phyloP scores from a whole-genome alignment of 768 basidiomycete genomes.

The Mycena amicta region DNA sequence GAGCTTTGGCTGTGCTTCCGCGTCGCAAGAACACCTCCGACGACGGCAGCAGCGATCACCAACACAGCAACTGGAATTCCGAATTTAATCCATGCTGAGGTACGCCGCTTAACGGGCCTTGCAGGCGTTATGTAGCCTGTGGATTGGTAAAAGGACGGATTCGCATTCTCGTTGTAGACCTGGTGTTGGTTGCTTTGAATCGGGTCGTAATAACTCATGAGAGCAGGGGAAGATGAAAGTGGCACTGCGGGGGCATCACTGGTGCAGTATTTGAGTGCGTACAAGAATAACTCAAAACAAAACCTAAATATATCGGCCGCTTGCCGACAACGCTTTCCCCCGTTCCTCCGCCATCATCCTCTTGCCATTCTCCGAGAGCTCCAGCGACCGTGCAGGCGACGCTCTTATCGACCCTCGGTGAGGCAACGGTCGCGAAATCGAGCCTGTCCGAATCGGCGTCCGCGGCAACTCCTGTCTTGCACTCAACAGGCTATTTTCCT shows the following conservation, averaged over 20 bases:
- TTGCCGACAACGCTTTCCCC: conserved; percentile 31
- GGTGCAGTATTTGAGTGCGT: background rate
- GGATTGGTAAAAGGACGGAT: conserved; percentile 28
- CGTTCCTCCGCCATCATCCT: conserved; percentile 41
- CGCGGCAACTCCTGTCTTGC: conserved; percentile 43
- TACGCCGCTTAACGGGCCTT: conserved; percentile 51
- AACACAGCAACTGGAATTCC: conserved; percentile 68
- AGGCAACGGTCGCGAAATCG: conserved; percentile 35
- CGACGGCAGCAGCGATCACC: conserved; percentile 65
- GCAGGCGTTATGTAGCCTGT: conserved; percentile 61
- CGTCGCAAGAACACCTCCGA: conserved; percentile 73
- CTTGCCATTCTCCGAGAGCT: conserved; percentile 68
- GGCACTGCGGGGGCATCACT: background rate
- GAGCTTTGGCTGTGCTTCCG: conserved; percentile 50
- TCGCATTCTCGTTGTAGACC: background rate
- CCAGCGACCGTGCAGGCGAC: conserved; percentile 72
- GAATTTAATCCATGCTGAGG: conserved; percentile 75
- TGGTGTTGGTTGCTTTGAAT: background rate
- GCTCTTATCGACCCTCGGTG: conserved; percentile 47
- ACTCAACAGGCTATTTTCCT: conserved; percentile 45
- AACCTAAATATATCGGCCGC: conserved; percentile 11
- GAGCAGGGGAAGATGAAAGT: background rate
- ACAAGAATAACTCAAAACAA: background rate
- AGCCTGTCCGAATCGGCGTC: conserved; percentile 48
- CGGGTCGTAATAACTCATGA: conserved; percentile 7